phyloP scores from a whole-genome alignment of 176 grass and related monocot species.

The Cymbopogon citratus region DNA sequence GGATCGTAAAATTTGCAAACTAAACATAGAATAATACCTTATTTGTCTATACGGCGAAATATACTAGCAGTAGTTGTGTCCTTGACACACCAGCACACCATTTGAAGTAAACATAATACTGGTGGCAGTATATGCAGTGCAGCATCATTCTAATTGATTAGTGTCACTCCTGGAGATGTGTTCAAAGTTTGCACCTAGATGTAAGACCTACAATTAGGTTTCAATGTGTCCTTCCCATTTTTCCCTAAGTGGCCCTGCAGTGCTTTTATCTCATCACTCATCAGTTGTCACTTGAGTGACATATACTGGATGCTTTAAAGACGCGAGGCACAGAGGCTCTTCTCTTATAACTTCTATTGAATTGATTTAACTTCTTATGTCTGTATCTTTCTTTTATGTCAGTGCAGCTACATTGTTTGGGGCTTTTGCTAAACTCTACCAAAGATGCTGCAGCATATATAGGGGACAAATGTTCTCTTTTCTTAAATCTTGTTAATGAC shows the following conservation, averaged over 20 bases:
- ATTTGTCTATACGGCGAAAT: not conserved
- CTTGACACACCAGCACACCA: not conserved
- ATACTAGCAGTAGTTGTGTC: not conserved
- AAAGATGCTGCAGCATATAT: constrained; percentile 56
- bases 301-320: not conserved
- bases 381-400: constrained; percentile 27
- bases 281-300: not conserved
- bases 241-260: not conserved
- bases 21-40: not conserved
- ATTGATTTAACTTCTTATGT: constrained; percentile 22
- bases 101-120: constrained; percentile 2
- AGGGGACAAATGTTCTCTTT: constrained; percentile 58
- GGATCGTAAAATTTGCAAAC: not conserved
- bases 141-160: constrained; percentile 7
- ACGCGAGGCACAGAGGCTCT: constrained; percentile 18
- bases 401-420: constrained; percentile 77
- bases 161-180: not conserved
- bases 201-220: constrained; percentile 19
- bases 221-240: constrained; percentile 17
- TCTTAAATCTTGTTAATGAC: constrained; percentile 67
- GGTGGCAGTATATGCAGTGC: not conserved
- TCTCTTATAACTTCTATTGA: constrained; percentile 24
- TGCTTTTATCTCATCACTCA: constrained; percentile 10
- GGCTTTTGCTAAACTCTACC: constrained; percentile 56
- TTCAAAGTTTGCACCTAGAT: not conserved